These are phyloP conservation scores for Krasilnikovozyma curviuscula DNA, from an alignment of 768 basidiomycete genomes.

Conservation along the genomic window DNA sequence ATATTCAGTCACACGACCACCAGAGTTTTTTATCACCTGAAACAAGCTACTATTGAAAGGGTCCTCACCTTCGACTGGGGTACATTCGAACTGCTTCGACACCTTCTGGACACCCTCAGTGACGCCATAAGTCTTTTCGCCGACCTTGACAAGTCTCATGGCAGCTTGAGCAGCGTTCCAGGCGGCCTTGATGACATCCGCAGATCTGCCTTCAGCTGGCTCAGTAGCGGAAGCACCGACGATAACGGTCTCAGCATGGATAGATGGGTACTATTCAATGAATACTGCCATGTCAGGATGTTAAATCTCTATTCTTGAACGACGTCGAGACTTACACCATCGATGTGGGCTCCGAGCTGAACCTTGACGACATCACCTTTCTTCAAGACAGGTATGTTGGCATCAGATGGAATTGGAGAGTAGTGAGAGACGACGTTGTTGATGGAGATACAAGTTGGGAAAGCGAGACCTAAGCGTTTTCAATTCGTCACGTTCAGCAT, in stretches of 20 bases:
- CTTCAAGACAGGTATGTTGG: conserved; percentile 26
- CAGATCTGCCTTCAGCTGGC: conserved; percentile 66
- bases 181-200: conserved; percentile 84
- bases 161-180: conserved; percentile 83
- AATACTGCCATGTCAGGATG: background rate
- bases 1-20: background rate
- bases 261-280: conserved; percentile 45
- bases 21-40: background rate
- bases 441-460: conserved; percentile 82
- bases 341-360: conserved; percentile 91
- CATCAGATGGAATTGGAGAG: conserved; percentile 73
- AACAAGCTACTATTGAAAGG: conserved; percentile 4
- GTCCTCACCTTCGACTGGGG: conserved; percentile 71
- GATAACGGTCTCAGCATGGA: conserved; percentile 82
- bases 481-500: too few relatives aligned
- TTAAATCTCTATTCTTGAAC: background rate
- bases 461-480: conserved; percentile 50
- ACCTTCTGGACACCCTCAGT: conserved; percentile 67
- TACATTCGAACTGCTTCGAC: conserved; percentile 46
- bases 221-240: conserved; percentile 53
- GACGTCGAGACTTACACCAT: conserved; percentile 34
- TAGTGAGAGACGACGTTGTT: conserved; percentile 93
- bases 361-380: conserved; percentile 85
- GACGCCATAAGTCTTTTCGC: conserved; percentile 86
- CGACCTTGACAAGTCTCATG: conserved; percentile 73